A percentile compares a stretch with the other conserved stretches of the same genome.
Evolutionary conservation across 2,329 filamentous ascomycete genomes (phyloP).

Genomic region (Scopulariopsis brevicaulis): DNA sequence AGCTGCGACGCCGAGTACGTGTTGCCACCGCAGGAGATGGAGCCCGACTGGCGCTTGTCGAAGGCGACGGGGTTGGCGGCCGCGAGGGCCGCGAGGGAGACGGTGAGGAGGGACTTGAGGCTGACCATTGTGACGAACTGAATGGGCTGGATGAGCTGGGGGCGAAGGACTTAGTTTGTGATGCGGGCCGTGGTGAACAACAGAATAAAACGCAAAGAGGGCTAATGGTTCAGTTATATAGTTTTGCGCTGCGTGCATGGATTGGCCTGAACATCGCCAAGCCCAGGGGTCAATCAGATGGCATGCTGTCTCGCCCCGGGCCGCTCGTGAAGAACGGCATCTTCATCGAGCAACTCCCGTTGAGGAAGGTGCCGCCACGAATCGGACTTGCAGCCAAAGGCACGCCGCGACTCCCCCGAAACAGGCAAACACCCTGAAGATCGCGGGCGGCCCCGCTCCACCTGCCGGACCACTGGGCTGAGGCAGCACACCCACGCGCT

Average conservation of each 20-base stretch:
- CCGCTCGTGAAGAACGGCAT: no score
- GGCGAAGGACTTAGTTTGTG: neutral
- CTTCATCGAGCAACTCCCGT: no score
- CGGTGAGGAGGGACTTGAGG: constrained; percentile 10
- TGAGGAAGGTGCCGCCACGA: no score
- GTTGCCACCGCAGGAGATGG: constrained; percentile 16
- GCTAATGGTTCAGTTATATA: neutral
- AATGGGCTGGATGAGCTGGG: neutral
- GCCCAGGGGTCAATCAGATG: no score
- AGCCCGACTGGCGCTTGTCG: constrained; percentile 8
- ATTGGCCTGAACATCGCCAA: no score
- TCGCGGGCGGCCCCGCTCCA: neutral
- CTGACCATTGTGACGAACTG: constrained; percentile 5
- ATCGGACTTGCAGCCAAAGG: neutral
- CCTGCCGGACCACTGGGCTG: neutral
- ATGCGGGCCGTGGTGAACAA: neutral
- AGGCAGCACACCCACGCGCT: neutral
- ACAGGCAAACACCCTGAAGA: neutral
- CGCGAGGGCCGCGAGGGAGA: constrained; percentile 15
- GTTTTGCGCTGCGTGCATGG: no score
- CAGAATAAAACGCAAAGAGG: neutral
- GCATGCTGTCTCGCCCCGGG: no score
- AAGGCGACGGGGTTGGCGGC: constrained; percentile 15
- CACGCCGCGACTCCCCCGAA: neutral
- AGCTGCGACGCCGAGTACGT: constrained; percentile 16